A percentile compares a stretch with the other conserved stretches of the same genome.
phyloP scores from a whole-genome alignment of 176 grass and related monocot species.

The Thalia dealbata region DNA sequence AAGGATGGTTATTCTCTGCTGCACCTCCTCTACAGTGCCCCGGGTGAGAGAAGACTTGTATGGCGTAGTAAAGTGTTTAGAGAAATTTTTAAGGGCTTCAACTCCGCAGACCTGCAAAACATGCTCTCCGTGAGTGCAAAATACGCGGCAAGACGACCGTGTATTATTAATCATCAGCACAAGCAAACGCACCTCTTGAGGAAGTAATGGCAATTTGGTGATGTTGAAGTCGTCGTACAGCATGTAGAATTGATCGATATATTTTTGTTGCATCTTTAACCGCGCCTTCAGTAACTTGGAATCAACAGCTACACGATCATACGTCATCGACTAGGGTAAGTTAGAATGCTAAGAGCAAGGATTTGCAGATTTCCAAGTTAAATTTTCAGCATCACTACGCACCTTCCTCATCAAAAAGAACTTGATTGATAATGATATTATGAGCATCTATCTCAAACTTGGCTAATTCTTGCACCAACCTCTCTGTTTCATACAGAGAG shows the following conservation, averaged over 20 bases:
- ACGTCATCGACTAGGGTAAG: not conserved
- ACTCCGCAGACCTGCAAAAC: slow-evolving; percentile 73
- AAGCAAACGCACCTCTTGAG: slow-evolving; percentile 51
- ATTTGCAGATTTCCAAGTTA: not conserved
- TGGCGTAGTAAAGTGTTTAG: slow-evolving; percentile 53
- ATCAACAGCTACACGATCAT: slow-evolving; percentile 55
- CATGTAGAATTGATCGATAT: slow-evolving; percentile 90
- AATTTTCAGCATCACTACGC: slow-evolving; percentile 9
- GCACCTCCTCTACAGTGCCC: slow-evolving; percentile 64
- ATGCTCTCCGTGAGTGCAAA: not conserved
- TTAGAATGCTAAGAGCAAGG: too few species aligned
- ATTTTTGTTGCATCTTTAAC: slow-evolving; percentile 94
- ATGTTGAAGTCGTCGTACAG: slow-evolving; percentile 97
- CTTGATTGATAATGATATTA: slow-evolving; percentile 98
- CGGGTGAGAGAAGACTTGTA: slow-evolving; percentile 49
- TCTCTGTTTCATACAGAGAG: slow-evolving; percentile 98
- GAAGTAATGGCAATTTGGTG: slow-evolving; percentile 92
- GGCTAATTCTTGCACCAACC: slow-evolving; percentile 95
- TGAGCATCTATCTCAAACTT: slow-evolving; percentile 96
- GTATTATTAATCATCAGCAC: not conserved
- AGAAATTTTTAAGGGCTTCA: slow-evolving; percentile 73
- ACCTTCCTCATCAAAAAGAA: slow-evolving; percentile 94
- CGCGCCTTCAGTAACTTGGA: slow-evolving; percentile 80
- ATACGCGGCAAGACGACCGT: not conserved
- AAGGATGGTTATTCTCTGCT: slow-evolving; percentile 49